Evolutionary conservation across 2,329 filamentous ascomycete species (phyloP).

Genomic region (Microdochium paspali): DNA sequence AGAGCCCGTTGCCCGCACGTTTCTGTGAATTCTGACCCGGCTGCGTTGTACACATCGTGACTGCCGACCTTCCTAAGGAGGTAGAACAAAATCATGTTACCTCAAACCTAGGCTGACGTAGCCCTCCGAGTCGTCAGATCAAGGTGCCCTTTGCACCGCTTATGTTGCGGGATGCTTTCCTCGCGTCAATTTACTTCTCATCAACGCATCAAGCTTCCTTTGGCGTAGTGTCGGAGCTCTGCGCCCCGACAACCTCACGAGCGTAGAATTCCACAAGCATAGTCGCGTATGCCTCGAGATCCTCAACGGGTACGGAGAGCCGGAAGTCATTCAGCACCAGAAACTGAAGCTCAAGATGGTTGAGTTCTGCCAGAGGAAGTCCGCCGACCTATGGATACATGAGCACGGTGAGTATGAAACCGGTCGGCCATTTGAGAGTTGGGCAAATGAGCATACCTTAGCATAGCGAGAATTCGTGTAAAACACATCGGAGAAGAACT

Average conservation of each 20-base stretch:
- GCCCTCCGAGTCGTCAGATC: too few relatives aligned
- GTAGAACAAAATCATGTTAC: too few relatives aligned
- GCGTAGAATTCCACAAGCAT: constrained; percentile 99
- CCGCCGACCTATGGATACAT: constrained; percentile 66
- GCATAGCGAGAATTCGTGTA: constrained; percentile 99
- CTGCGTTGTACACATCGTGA: too few relatives aligned
- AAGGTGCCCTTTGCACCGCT: too few relatives aligned
- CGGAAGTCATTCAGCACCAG: constrained; percentile 93
- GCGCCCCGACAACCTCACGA: constrained; percentile 62
- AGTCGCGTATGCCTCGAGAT: constrained; percentile 92
- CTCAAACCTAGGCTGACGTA: too few relatives aligned
- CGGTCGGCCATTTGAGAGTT: background rate
- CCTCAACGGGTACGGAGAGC: constrained; percentile 84
- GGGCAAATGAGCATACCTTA: constrained; percentile 57
- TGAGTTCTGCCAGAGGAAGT: constrained; percentile 81
- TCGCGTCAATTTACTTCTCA: too few relatives aligned
- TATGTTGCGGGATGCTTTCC: too few relatives aligned
- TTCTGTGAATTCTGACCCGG: too few relatives aligned
- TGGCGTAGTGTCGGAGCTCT: constrained; percentile 3
- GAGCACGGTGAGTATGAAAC: constrained; percentile 8
- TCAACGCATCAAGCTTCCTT: too few relatives aligned
- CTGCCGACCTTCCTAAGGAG: too few relatives aligned
- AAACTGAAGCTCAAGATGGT: constrained; percentile 94
- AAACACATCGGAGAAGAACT: constrained; percentile 98
- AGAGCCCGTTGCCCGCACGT: too few relatives aligned